A percentile compares a stretch with the other conserved stretches of the same genome.
phyloP scores from a whole-genome alignment of 2,329 filamentous ascomycete genomes.

The Alternaria triticimaculans region DNA sequence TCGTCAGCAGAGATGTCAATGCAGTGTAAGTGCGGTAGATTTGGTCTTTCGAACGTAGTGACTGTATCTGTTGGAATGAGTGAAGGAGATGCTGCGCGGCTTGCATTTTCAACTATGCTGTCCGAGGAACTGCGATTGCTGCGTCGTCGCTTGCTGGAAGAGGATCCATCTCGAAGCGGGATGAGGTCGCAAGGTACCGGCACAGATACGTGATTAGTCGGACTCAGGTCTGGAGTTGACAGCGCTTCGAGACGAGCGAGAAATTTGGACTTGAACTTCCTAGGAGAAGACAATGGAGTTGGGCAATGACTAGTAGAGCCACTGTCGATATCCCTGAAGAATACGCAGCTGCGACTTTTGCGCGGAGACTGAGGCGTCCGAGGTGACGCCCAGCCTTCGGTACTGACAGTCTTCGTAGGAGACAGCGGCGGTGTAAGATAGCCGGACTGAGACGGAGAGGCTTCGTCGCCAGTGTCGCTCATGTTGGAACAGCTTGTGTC shows the following conservation, averaged over 20 bases:
- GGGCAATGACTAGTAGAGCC: constrained; percentile 10
- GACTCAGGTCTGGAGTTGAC: constrained; percentile 20
- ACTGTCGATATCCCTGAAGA: constrained; percentile 24
- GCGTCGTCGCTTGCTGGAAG: background rate
- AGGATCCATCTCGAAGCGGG: background rate
- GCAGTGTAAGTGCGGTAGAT: background rate
- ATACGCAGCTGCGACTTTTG: constrained; percentile 36
- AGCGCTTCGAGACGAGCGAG: constrained; percentile 19
- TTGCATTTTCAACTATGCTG: constrained; percentile 2
- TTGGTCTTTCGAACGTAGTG: background rate
- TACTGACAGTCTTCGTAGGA: constrained; percentile 44
- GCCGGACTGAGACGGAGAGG: constrained; percentile 18
- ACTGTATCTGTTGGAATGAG: background rate
- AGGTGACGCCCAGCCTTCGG: constrained; percentile 39
- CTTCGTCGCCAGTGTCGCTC: constrained; percentile 29
- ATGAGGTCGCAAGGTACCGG: background rate
- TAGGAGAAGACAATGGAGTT: constrained; percentile 34
- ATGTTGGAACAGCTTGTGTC: constrained; percentile 21
- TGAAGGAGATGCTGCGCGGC: constrained; percentile 2
- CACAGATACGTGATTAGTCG: constrained; percentile 6
- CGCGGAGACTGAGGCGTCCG: constrained; percentile 41
- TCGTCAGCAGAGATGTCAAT: background rate
- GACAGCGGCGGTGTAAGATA: constrained; percentile 44
- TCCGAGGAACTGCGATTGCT: constrained; percentile 15
- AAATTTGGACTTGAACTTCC: constrained; percentile 26